These are phyloP conservation scores for Haematococcus lacustris DNA, from an alignment of 139 green algal genomes.

Conservation along the genomic window DNA sequence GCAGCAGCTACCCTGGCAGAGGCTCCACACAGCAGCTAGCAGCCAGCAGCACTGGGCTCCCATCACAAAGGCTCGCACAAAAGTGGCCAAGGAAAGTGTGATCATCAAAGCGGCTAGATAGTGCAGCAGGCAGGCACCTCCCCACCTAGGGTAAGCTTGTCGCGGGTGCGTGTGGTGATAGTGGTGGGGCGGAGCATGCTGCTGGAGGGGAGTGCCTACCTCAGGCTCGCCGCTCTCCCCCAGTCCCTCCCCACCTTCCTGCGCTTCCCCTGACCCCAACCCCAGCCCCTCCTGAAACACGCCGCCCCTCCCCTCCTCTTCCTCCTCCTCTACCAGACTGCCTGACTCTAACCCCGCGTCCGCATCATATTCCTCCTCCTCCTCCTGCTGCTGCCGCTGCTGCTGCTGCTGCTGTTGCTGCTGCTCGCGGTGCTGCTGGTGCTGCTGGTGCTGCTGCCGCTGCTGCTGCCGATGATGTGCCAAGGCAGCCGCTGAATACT, in stretches of 20 bases:
- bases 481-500: background rate
- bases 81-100: too few relatives aligned
- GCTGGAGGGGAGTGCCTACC: background rate
- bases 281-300: background rate
- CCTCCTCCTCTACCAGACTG: conserved; percentile 5
- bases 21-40: background rate
- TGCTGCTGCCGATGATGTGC: background rate
- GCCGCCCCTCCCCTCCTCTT: background rate
- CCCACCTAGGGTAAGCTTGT: too few relatives aligned
- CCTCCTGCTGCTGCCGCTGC: conserved; percentile 10
- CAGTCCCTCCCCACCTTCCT: background rate
- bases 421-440: too few relatives aligned
- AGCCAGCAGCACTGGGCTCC: too few relatives aligned
- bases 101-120: too few relatives aligned
- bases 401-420: background rate
- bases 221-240: background rate
- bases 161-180: too few relatives aligned
- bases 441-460: conserved; percentile 2
- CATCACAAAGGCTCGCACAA: too few relatives aligned
- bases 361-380: background rate
- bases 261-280: background rate
- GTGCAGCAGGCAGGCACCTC: too few relatives aligned
- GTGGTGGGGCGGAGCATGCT: too few relatives aligned
- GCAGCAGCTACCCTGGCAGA: too few relatives aligned
- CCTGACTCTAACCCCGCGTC: background rate